phyloP scores from a whole-genome alignment of 768 basidiomycete species.

The Lepiota subincarnata region DNA sequence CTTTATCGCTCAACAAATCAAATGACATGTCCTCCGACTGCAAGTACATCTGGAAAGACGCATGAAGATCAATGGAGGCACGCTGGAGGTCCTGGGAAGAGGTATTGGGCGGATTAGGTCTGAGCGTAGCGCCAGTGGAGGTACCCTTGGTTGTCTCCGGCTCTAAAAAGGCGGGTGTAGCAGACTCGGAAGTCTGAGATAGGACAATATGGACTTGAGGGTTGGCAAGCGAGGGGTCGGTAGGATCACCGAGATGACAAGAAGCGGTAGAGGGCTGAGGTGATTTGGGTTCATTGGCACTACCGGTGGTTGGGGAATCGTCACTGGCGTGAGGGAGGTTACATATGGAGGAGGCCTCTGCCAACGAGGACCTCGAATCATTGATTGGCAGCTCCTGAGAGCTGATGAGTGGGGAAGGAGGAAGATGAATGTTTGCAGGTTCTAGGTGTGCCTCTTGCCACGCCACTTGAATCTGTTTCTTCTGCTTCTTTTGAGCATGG shows the following conservation, averaged over 20 bases:
- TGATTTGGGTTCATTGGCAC: conserved; percentile 4
- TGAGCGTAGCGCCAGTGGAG: conserved; percentile 20
- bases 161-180: conserved; percentile 19
- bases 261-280: conserved; percentile 23
- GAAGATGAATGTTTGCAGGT: conserved; percentile 6
- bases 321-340: too few relatives aligned
- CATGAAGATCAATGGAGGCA: conserved; percentile 40
- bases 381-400: neutral
- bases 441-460: neutral
- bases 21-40: conserved; percentile 43
- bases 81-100: conserved; percentile 28
- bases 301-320: too few relatives aligned
- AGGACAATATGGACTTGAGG: conserved; percentile 20
- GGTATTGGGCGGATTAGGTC: conserved; percentile 20
- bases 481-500: too few relatives aligned
- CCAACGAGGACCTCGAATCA: too few relatives aligned
- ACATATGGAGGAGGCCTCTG: neutral
- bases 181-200: conserved; percentile 18
- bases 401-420: neutral
- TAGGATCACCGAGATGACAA: conserved; percentile 20
- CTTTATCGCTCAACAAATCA: conserved; percentile 49
- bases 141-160: conserved; percentile 3
- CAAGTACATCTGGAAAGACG: conserved; percentile 46
- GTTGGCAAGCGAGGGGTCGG: conserved; percentile 21
- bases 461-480: too few relatives aligned